These are phyloP conservation scores for Nicotiana otophora DNA, from an alignment of 257 asterid species.

Conservation along the genomic window DNA sequence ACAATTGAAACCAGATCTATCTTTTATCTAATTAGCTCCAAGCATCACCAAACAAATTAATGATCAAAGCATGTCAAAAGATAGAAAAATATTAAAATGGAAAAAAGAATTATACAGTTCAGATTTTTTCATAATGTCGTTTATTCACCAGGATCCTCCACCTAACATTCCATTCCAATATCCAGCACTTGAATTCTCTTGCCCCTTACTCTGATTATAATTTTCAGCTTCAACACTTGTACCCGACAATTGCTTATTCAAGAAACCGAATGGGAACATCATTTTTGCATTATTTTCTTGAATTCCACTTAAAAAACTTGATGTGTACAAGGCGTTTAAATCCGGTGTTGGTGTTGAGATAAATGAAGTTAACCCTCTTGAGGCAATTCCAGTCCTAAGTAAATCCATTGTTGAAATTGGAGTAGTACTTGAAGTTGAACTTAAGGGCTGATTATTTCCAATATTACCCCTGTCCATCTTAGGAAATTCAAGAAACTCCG, in stretches of 20 bases:
- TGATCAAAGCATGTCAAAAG: neutral
- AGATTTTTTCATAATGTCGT: neutral
- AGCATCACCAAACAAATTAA: neutral
- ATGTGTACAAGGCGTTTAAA: conserved; percentile 19
- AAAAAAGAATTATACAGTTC: neutral
- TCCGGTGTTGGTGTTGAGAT: conserved; percentile 19
- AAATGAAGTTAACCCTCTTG: conserved; percentile 26
- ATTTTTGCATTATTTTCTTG: conserved; percentile 34
- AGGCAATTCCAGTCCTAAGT: conserved; percentile 34
- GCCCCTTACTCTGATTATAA: conserved; percentile 35
- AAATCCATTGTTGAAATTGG: conserved; percentile 43
- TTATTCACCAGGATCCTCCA: conserved; percentile 46
- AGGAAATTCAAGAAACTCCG: conserved; percentile 43
- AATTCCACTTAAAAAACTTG: conserved; percentile 31
- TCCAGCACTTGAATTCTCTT: conserved; percentile 42
- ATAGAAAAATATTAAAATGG: neutral
- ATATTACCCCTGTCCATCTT: conserved; percentile 23
- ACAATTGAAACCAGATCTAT: neutral
- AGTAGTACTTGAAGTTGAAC: conserved; percentile 20
- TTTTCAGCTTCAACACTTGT: conserved; percentile 20
- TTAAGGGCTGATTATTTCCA: neutral
- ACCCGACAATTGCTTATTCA: conserved; percentile 24
- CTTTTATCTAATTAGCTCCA: neutral
- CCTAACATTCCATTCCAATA: conserved; percentile 72
- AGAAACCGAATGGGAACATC: conserved; percentile 48